These are phyloP conservation scores for Phytophthora hybrid DNA, from an alignment of 352 stramenopile species.

Conservation along the genomic window DNA sequence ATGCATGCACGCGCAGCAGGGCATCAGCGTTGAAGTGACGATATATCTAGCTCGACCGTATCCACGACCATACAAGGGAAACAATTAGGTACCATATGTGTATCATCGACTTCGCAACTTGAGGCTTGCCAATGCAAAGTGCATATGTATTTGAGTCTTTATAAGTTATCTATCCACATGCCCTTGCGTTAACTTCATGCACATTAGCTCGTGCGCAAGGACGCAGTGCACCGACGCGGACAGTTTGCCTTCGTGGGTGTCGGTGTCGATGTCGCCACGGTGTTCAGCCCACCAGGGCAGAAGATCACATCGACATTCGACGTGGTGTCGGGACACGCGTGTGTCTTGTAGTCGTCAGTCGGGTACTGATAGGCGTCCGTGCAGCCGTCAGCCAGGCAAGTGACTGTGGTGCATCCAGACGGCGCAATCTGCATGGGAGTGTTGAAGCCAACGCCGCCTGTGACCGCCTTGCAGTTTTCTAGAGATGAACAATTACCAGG, in stretches of 20 bases:
- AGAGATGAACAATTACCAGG: slow-evolving; percentile 52
- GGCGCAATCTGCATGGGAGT: slow-evolving; percentile 58
- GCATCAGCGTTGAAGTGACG: too few relatives aligned
- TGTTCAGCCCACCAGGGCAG: slow-evolving; percentile 9
- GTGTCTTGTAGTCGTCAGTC: slow-evolving; percentile 54
- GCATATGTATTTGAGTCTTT: background rate
- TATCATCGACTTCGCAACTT: too few relatives aligned
- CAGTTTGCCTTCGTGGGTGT: slow-evolving; percentile 41
- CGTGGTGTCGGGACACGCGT: slow-evolving; percentile 47
- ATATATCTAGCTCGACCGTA: too few relatives aligned
- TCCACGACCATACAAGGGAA: too few relatives aligned
- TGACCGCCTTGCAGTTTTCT: slow-evolving; percentile 47
- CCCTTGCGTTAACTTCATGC: background rate
- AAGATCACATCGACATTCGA: slow-evolving; percentile 54
- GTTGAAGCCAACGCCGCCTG: slow-evolving; percentile 55
- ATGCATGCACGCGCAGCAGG: background rate
- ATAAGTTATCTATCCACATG: slow-evolving; percentile 17
- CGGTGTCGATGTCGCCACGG: slow-evolving; percentile 9
- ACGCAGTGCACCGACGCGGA: slow-evolving; percentile 27
- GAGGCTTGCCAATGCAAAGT: background rate
- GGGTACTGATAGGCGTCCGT: slow-evolving; percentile 52
- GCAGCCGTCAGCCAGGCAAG: slow-evolving; percentile 48
- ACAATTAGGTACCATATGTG: too few relatives aligned
- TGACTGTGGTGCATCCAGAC: slow-evolving; percentile 44
- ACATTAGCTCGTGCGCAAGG: slow-evolving; percentile 18